Base-by-base conservation (phyloP, 2,329 filamentous ascomycete species). In the Epichloe baconii region DNA sequence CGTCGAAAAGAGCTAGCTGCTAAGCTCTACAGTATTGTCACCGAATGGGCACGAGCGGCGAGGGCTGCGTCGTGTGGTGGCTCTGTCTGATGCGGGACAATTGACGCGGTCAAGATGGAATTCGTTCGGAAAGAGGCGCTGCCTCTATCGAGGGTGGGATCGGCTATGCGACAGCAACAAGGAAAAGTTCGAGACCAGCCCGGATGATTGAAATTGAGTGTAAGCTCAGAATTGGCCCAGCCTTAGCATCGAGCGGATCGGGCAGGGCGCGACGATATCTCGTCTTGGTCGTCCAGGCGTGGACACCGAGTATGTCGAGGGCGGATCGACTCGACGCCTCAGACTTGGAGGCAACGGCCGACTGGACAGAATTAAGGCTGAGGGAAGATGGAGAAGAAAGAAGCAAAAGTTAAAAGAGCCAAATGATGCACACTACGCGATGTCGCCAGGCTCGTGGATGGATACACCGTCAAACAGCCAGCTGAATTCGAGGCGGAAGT, bases 151-250 rank as follows among this genome's bases (percentile, higher is more conserved):
- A 26, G 5, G n/a, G 31, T 23, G 17, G 21, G 19, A 36, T 54
- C 53, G 50, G 17, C 41, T 52, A 43, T 48, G 52, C 55, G 54
- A 51, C 49, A 57, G 54, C 53, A 59, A 59, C 55, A 58, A 57
- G 58, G 56, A 56, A 63, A 59, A 58, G 60, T 62, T 68, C 71
- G 72, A 75, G 73, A 70, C 72, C 73, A 75, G 72, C 72, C 72
- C 67, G 62, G 59, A 65, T 66, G 59, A 55, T 62, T 58, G 58
- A 53, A 59, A 59, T 56, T 63, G 57, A 48, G 48, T 35, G 49
- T 54, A 59, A 56, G 55, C 57, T 56, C 55, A 60, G 59, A 61
- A 60, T 62, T 65, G 66, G 62, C 61, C 63, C 67, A 67, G 63
- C 64, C 65, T 68, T 61, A 70, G 70, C 71, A 62, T 73, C 71